Evolutionary conservation across 768 basidiomycete genomes (phyloP).

Genomic region (Auricularia sp.): DNA sequence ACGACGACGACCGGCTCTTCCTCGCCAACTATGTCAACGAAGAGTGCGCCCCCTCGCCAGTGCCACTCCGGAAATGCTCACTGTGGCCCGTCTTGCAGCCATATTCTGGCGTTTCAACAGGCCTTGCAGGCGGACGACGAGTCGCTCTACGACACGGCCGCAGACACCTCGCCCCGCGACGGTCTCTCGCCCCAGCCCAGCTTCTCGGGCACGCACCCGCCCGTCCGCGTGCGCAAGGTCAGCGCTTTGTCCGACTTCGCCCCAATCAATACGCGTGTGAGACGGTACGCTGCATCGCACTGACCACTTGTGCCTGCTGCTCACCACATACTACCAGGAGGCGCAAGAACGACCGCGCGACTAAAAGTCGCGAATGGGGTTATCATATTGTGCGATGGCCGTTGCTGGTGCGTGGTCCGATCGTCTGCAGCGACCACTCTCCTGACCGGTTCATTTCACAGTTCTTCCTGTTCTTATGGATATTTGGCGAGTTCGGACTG

Average conservation of each 20-base stretch:
- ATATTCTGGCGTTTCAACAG: conserved; percentile 67
- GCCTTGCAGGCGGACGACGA: conserved; percentile 57
- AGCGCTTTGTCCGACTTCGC: conserved; percentile 82
- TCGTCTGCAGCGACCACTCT: not conserved
- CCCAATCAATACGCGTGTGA: conserved; percentile 78
- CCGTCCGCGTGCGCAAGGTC: conserved; percentile 58
- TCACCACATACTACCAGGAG: not conserved
- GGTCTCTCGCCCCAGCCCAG: conserved; percentile 19
- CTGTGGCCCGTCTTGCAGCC: conserved; percentile 24
- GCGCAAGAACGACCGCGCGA: conserved; percentile 2
- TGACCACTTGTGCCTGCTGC: not conserved
- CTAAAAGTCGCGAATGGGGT: conserved; percentile 49
- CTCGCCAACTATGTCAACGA: conserved; percentile 58
- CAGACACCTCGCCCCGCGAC: conserved; percentile 24
- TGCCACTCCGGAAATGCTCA: not conserved
- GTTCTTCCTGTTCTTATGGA: conserved; percentile 77
- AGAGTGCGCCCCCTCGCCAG: conserved; percentile 35
- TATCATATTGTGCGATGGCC: conserved; percentile 82
- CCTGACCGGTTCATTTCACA: conserved; percentile 20
- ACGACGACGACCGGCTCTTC: conserved; percentile 19
- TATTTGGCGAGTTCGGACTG: conserved; percentile 73
- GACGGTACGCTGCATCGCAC: conserved; percentile 36
- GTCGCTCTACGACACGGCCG: conserved; percentile 16
- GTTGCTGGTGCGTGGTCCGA: conserved; percentile 45
- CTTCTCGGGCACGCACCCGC: conserved; percentile 7